Conservation (phyloP, 306 rosid species). For the Acacia confusa region DNA sequence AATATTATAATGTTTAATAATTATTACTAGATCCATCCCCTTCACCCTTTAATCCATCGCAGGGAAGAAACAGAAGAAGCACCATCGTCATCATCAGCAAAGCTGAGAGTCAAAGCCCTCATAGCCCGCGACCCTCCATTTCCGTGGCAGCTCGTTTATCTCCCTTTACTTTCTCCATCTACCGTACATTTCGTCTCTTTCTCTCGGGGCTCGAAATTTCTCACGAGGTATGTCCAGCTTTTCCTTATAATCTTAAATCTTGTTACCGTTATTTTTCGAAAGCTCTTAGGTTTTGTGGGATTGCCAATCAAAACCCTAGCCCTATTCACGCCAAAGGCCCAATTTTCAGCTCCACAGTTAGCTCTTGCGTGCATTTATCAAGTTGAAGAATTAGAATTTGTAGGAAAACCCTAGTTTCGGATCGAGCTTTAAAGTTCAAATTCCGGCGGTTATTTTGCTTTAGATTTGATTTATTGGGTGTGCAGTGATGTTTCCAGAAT, state of each 20-base stretch:
- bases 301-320: slow-evolving; percentile 62
- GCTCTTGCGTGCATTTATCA: slow-evolving; percentile 28
- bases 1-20: not conserved
- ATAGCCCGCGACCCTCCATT: slow-evolving; percentile 40
- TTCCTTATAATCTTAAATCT: slow-evolving; percentile 4
- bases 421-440: slow-evolving; percentile 37
- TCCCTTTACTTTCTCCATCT: slow-evolving; percentile 18
- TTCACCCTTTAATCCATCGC: slow-evolving; percentile 36
- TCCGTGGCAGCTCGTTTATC: not conserved
- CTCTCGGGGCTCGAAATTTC: slow-evolving; percentile 30
- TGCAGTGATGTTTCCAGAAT: slow-evolving; percentile 15
- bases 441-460: slow-evolving; percentile 30
- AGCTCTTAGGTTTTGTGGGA: slow-evolving; percentile 13
- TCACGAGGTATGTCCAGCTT: slow-evolving; percentile 31
- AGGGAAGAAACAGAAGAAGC: slow-evolving; percentile 35
- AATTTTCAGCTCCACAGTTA: slow-evolving; percentile 37
- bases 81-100: slow-evolving; percentile 51
- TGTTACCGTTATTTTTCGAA: slow-evolving; percentile 23
- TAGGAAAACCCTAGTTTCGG: slow-evolving; percentile 62
- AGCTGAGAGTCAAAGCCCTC: slow-evolving; percentile 62
- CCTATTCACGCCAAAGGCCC: slow-evolving; percentile 29
- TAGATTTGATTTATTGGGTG: slow-evolving; percentile 49
- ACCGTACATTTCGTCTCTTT: slow-evolving; percentile 23
- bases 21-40: slow-evolving; percentile 15
- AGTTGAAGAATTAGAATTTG: slow-evolving; percentile 38